Evolutionary conservation across 2,329 filamentous ascomycete species (phyloP).

Genomic region (Karstenula rhodostoma): DNA sequence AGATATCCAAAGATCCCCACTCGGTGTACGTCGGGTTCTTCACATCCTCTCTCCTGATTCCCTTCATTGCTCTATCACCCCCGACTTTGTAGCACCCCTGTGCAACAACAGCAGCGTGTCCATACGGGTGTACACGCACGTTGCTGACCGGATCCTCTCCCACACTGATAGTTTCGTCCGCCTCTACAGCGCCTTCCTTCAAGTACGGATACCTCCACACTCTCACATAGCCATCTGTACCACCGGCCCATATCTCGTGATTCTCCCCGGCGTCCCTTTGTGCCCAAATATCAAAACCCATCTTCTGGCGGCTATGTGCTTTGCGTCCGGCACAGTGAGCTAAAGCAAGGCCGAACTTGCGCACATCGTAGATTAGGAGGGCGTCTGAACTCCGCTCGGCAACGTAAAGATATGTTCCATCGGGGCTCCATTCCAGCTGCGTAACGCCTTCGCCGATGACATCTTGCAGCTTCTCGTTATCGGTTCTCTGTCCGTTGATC

Average conservation of each 20-base stretch:
- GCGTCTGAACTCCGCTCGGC: conserved; percentile 65
- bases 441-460: conserved; percentile 61
- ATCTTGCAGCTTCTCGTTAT: conserved; percentile 11
- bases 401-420: conserved; percentile 66
- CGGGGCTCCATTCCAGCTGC: conserved; percentile 65
- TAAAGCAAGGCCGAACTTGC: conserved; percentile 61
- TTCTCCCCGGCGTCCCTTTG: conserved; percentile 37
- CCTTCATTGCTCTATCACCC: conserved; percentile 3
- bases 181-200: conserved; percentile 42
- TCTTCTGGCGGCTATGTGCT: conserved; percentile 62
- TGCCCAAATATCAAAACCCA: conserved; percentile 62
- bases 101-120: conserved; percentile 33
- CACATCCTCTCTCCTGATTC: conserved; percentile 22
- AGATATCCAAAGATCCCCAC: conserved; percentile 36
- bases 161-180: conserved; percentile 44
- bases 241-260: conserved; percentile 67
- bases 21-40: conserved; percentile 25
- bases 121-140: conserved; percentile 35
- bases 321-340: conserved; percentile 56
- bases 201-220: conserved; percentile 46
- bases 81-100: conserved; percentile 27
- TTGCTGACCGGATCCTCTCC: conserved; percentile 29
- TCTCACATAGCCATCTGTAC: conserved; percentile 62
- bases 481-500: conserved; percentile 17
- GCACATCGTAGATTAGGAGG: conserved; percentile 66